Conservation (phyloP, 1,284 basidiomycete species). For the Apiotrichum montevideense region DNA sequence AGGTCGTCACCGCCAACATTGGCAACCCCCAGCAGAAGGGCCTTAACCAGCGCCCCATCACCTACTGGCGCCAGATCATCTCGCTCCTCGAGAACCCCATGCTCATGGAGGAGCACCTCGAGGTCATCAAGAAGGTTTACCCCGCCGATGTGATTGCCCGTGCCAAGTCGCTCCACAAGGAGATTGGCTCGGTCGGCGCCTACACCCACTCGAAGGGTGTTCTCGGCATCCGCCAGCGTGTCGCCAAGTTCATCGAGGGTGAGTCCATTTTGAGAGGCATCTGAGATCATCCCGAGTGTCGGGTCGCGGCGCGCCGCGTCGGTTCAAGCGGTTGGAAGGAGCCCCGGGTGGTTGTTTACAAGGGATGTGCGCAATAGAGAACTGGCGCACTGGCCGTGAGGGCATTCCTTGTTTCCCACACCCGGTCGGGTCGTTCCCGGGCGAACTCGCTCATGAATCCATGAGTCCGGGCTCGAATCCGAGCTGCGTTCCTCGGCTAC, state of each 20-base stretch:
- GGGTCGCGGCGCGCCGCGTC: too few species aligned
- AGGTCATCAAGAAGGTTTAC: slow-evolving; percentile 58
- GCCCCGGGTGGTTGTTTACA: too few species aligned
- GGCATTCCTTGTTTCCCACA: too few species aligned
- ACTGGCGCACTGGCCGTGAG: too few species aligned
- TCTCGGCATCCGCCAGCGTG: slow-evolving; percentile 76
- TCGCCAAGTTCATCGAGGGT: slow-evolving; percentile 86
- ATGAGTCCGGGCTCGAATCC: too few species aligned
- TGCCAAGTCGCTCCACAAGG: slow-evolving; percentile 69
- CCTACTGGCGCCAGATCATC: slow-evolving; percentile 74
- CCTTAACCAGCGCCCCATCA: slow-evolving; percentile 86
- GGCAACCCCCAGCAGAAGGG: slow-evolving; percentile 97
- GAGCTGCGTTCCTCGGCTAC: too few species aligned
- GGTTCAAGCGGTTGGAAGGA: too few species aligned
- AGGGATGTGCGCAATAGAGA: too few species aligned
- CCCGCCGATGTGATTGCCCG: slow-evolving; percentile 79
- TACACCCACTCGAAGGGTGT: slow-evolving; percentile 96
- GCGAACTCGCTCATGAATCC: too few species aligned
- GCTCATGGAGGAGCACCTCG: slow-evolving; percentile 67
- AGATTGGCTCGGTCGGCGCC: slow-evolving; percentile 90
- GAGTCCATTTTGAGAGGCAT: slow-evolving; percentile 26
- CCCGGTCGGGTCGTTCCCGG: too few species aligned
- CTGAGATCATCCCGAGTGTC: too few species aligned
- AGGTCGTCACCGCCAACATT: slow-evolving; percentile 91
- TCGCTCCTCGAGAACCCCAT: slow-evolving; percentile 86